These are phyloP conservation scores for Cudoniella acicularis DNA, from an alignment of 495 filamentous ascomycete species.

Conservation along the genomic window DNA sequence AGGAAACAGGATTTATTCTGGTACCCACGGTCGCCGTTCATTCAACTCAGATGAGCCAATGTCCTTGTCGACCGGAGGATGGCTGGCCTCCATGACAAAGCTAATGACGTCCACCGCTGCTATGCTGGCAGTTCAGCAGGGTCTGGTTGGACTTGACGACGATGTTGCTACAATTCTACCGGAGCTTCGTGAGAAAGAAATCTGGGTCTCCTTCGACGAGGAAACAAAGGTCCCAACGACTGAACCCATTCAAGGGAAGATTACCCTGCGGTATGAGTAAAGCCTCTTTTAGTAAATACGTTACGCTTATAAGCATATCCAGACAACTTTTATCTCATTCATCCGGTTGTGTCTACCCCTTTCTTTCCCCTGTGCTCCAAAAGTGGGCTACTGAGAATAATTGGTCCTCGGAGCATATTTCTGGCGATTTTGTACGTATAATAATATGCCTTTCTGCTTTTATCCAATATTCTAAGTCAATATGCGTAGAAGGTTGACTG, in stretches of 20 bases:
- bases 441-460: too few species aligned
- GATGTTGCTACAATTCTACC: conserved; percentile 21
- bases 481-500: too few species aligned
- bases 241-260: conserved; percentile 26
- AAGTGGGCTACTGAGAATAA: conserved; percentile 36
- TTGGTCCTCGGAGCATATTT: conserved; percentile 17
- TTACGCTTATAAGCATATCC: too few species aligned
- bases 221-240: conserved; percentile 25
- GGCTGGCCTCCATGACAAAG: conserved; percentile 58
- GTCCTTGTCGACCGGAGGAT: too few species aligned
- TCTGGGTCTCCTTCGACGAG: conserved; percentile 21
- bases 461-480: too few species aligned
- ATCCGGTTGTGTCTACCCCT: conserved; percentile 44
- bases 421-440: conserved; percentile 3
- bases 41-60: too few species aligned
- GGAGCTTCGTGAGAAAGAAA: conserved; percentile 19
- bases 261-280: conserved; percentile 42
- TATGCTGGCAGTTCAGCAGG: conserved; percentile 59
- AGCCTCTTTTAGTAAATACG: too few species aligned
- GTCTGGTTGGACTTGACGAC: conserved; percentile 30
- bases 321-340: conserved; percentile 23
- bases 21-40: too few species aligned
- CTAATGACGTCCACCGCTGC: conserved; percentile 47
- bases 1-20: too few species aligned
- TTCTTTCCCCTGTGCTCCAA: conserved; percentile 31